Base-by-base conservation (phyloP, 164 flowering plant genomes). In the Taxillus chinensis region DNA sequence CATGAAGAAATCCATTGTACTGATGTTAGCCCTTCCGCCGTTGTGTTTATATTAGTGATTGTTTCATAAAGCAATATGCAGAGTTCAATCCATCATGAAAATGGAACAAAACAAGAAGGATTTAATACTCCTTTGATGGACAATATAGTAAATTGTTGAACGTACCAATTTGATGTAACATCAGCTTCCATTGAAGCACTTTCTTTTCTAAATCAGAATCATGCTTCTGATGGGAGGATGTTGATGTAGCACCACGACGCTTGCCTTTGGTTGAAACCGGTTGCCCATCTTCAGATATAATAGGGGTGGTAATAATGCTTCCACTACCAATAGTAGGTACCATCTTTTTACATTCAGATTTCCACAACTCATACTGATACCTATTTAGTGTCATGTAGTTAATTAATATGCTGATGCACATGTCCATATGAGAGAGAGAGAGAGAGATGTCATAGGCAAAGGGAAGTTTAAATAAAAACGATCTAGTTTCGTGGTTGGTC, bases 111-210 rank as follows among this genome's bases (percentile, higher is more conserved):
- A 11, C 51, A 48, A 14, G 12, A 48, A 48, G 13, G 51, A 8
- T 48, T 3, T 7, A 8, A 48, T 8, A 48, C 2, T 14, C 9
- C 12, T 11, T 48, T 5, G 8, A 43, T 43, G 10, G 46, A 9
- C 7, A 43, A 43, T 9, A 43, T 43, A 43, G 10, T 43, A 43
- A 43, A 43, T 43, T 43, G 46, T 9, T 5, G 46, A 43, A 39
- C 74, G 41, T 79, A 90, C 97, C 95, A 58, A 91, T 91, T 73
- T 91, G 97, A 77, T 78, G 85, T 82, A 91, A 80, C 45, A 52
- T 52, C 58, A 77, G 87, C 76, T 80, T 88, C 97, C 97, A 91
- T 56, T 82, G 79, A 50, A 78, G 70, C 68, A 76, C 83, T 72
- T 72, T 83, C 74, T 83, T 75, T 57, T 79, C 77, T 45, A 65